These are phyloP conservation scores for Cicer cuneatum DNA, from an alignment of 306 rosid genomes.

Conservation along the genomic window DNA sequence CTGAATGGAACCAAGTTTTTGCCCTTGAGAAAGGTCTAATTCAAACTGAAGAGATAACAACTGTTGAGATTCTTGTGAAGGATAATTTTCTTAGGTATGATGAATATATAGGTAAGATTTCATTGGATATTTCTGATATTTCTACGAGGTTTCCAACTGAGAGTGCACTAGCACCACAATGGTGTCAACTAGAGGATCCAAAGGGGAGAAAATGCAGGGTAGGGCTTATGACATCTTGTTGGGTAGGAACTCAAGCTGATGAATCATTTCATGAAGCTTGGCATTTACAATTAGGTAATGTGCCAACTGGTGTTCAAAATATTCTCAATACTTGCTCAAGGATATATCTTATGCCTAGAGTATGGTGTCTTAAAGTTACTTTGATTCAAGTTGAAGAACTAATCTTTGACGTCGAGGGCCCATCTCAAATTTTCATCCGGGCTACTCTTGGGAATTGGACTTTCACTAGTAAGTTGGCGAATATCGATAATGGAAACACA, in stretches of 20 bases:
- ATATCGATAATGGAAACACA: constrained; percentile 42
- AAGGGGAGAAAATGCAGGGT: constrained; percentile 18
- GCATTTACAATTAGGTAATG: constrained; percentile 39
- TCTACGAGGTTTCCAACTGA: constrained; percentile 43
- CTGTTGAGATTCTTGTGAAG: constrained; percentile 41
- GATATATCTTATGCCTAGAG: constrained; percentile 40
- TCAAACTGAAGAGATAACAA: constrained; percentile 24
- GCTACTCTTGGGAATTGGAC: constrained; percentile 47
- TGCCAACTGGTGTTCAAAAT: not conserved
- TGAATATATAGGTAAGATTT: constrained; percentile 16
- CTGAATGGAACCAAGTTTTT: constrained; percentile 52
- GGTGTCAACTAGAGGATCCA: constrained; percentile 41
- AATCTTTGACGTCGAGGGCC: constrained; percentile 23
- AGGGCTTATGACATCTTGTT: constrained; percentile 48
- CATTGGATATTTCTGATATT: constrained; percentile 39
- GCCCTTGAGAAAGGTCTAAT: constrained; percentile 41
- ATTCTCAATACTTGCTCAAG: constrained; percentile 32
- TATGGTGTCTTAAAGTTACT: constrained; percentile 51
- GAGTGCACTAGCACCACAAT: constrained; percentile 42
- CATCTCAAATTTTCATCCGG: constrained; percentile 33
- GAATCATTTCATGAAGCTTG: constrained; percentile 46
- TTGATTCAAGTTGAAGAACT: constrained; percentile 44
- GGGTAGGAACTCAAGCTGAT: constrained; percentile 56
- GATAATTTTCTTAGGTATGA: not conserved
- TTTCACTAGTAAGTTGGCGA: constrained; percentile 29